Base-by-base conservation (phyloP, 1,284 basidiomycete species). In the Mycosarcoma mackinlayi region DNA sequence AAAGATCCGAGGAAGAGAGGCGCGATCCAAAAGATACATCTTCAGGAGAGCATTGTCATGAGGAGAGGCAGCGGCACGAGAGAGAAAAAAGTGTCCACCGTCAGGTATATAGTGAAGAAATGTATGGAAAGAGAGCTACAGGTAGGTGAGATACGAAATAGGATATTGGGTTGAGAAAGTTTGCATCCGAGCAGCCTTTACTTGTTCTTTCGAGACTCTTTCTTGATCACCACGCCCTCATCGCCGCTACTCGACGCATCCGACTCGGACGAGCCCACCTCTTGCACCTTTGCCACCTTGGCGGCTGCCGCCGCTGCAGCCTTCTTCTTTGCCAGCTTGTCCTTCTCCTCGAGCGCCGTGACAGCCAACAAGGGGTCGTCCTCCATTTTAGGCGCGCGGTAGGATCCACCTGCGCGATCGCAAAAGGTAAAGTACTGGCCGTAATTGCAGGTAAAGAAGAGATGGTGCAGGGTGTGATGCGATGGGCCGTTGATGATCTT, bases 391-490 rank as follows among this genome's bases (percentile, higher is more conserved):
- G 95, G 95, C 57, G 93, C 89, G 52, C 93, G 90, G 85, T 97
- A 98, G 8, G 92, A 93, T 49, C 89, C 89, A 61, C 89, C 90
- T 50, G 87, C 86, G 48, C 90, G 88, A 84, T 99, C 95, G 31
- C 93, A 93, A 88, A 91, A 93, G 41, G 94, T 97, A 83, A 98
- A 98, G 86, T 98, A 98, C 89, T 86, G 83, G 18, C 94, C 94
- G 83, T 95, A 97, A 86, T 97, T 97, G 80, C 92, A 91, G 24
- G 91, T 96, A 84, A 96, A 97, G 85, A 94, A 94, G 34, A 97
- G 84, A 81, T 97, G 95, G 83, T 98, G 94, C 40, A 98, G 86
- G 0, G 94, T 98, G 84, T 98, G 95, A 80, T 99, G 95, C 4
- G 95, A 93, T 3, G 95, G 96, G 13, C 94, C 93, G 84, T 99